Evolutionary conservation across 805 yeast genomes (phyloP), one percentile per base, ranked within the genome.

Genomic region (Kuraishia capsulata): DNA sequence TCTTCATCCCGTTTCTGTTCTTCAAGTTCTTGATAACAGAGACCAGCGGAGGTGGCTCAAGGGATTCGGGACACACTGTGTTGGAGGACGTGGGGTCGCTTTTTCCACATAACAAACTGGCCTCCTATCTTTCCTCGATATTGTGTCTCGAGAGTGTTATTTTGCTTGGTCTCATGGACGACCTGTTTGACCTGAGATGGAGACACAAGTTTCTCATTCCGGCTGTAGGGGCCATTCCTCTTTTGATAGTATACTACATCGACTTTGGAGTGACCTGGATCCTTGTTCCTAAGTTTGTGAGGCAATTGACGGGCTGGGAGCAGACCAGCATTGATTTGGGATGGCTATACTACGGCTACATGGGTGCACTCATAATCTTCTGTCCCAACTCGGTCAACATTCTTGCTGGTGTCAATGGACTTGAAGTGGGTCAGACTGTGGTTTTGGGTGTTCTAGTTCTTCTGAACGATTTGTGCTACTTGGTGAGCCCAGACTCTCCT

Each of bases 371-470:
- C 42, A 81, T 95, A 2, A 90, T 92, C 30, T 92, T 92, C 54
- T 83, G 96, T 51, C 97, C 99, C 19, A 90, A 92, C 56, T 86
- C 97, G 9, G 88, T 92, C 57, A 92, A 92, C 55, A 92, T 92
- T 38, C 65, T 89, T 23, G 99, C 99, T 0, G 99, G 99, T 4
- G 76, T 92, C 35, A 92, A 92, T 57, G 99, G 99, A 0, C 66
- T 92, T 32, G 99, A 92, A 61, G 97, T 89, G 10, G 97, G 97
- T 20, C 98, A 92, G 59, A 78, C 94, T 25, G 70, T 90, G 4
- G 81, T 90, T 0, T 65, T 92, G 39, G 87, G 85, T 0, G 33
- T 77, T 1, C 68, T 87, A 23, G 71, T 90, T 33, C 58, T 92
- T 18, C 49, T 79, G 36, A 92, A 92, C 60, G 98, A 92, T 56